These are phyloP conservation scores for Cryphonectria japonica DNA, from an alignment of 2,329 filamentous ascomycete genomes.

Conservation along the genomic window DNA sequence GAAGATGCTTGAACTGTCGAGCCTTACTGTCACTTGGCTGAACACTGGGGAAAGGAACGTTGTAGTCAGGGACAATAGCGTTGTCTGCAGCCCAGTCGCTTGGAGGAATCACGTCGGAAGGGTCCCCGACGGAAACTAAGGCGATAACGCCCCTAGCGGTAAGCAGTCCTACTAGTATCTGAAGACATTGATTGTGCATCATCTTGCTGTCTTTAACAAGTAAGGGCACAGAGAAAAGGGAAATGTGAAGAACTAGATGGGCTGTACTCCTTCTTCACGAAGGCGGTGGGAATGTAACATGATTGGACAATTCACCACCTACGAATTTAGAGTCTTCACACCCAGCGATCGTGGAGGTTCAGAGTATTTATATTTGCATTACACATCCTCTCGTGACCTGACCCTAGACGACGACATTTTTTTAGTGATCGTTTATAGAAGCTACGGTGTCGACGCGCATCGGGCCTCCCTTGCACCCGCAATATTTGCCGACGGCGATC, in stretches of 20 bases:
- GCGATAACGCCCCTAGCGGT: conserved; percentile 38
- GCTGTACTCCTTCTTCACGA: neutral
- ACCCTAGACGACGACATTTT: neutral
- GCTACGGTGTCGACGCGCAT: neutral
- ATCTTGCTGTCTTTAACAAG: neutral
- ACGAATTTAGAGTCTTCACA: neutral
- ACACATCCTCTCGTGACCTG: neutral
- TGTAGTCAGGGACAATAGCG: conserved; percentile 32
- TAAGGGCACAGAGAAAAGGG: neutral
- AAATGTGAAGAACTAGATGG: neutral
- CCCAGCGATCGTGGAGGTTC: neutral
- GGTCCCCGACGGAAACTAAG: conserved; percentile 24
- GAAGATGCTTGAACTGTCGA: neutral
- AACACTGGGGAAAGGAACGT: conserved; percentile 3
- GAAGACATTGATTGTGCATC: neutral
- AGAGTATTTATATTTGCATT: neutral
- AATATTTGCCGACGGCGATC: neutral
- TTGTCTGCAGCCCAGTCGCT: conserved; percentile 31
- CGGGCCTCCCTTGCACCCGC: neutral
- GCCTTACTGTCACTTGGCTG: neutral
- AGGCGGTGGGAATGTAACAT: neutral
- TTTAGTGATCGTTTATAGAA: neutral
- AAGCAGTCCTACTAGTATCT: neutral
- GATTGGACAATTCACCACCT: neutral
- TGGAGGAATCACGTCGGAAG: conserved; percentile 30